Base-by-base conservation (phyloP, 257 asterid genomes). In the Lantana camara region DNA sequence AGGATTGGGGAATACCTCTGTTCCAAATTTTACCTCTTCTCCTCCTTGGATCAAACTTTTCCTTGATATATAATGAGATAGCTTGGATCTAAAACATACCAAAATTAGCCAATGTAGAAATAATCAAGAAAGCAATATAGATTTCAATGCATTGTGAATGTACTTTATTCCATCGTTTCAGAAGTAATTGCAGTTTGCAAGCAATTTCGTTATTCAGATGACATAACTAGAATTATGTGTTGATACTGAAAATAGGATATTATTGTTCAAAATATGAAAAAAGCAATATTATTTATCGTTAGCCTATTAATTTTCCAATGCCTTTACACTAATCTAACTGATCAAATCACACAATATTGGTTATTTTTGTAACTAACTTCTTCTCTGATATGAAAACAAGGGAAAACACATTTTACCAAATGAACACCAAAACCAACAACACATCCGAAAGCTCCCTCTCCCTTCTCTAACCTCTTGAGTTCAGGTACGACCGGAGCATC, bases 321-420 rank as follows among this genome's bases (percentile, higher is more conserved):
- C 21, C 2, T 24, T 51, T 12, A 42, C n/a, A n/a, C 2, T 4
- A 5, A 27, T 3, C 58, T 24, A 23, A 23, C 37, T 51, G 38
- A 55, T 55, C 3, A 30, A 24, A 34, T n/a, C 9, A 34, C 27
- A n/a, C 5, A 5, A 27, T 2, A 5, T 27, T 27, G 32, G 40
- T 19, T 11, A n/a, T 40, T 17, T 9, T 42, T 12, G 37, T 24
- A 38, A 1, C 30, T n/a, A 42, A 23, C 70, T 1, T 57, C 68
- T 67, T 86, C 83, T 9, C 69, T 69, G 32, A 78, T 47, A 67
- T 76, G 87, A 64, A 85, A 85, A 49, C 94, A 88, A 4, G 87
- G 96, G 60, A 85, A 83, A 77, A 88, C 66, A 56, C 85, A 81
- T 9, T 81, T 63, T 34, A 81, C 34, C 61, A 84, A 42, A 63